Percentiles rank a stretch among this genome's conserved stretches.
phyloP scores from a whole-genome alignment of 345 rosid genomes.

The Stellera chamaejasme region DNA sequence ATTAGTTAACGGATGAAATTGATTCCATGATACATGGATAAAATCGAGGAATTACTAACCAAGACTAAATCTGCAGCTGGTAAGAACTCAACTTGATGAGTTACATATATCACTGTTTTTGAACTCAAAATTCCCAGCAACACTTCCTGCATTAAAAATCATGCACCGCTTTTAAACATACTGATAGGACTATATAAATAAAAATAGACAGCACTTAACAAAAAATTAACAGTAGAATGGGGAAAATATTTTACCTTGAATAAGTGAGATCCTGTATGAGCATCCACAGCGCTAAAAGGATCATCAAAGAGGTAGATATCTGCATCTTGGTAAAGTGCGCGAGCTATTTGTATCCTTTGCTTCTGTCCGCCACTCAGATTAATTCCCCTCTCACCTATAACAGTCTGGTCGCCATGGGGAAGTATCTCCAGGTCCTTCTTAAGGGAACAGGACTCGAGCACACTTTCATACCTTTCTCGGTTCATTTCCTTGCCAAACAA shows the following conservation, averaged over 20 bases:
- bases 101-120: constrained; percentile 68
- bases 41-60: constrained; percentile 31
- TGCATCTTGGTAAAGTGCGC: constrained; percentile 80
- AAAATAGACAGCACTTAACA: neutral
- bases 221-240: neutral
- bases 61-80: constrained; percentile 67
- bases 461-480: constrained; percentile 42
- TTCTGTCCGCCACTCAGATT: constrained; percentile 90
- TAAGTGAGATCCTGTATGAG: constrained; percentile 78
- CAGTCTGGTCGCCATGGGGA: constrained; percentile 69
- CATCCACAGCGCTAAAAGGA: constrained; percentile 91
- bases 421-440: constrained; percentile 65
- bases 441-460: constrained; percentile 67
- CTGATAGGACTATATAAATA: neutral
- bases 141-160: constrained; percentile 40
- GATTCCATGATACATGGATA: neutral
- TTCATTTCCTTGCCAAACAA: constrained; percentile 75
- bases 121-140: constrained; percentile 39
- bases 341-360: constrained; percentile 78
- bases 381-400: constrained; percentile 84
- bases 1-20: neutral
- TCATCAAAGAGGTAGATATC: constrained; percentile 85
- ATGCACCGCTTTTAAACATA: neutral
- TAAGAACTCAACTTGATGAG: constrained; percentile 84
- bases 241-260: constrained; percentile 40